Conservation (phyloP, 2,329 filamentous ascomycete genomes). For the Nakataea oryzae region DNA sequence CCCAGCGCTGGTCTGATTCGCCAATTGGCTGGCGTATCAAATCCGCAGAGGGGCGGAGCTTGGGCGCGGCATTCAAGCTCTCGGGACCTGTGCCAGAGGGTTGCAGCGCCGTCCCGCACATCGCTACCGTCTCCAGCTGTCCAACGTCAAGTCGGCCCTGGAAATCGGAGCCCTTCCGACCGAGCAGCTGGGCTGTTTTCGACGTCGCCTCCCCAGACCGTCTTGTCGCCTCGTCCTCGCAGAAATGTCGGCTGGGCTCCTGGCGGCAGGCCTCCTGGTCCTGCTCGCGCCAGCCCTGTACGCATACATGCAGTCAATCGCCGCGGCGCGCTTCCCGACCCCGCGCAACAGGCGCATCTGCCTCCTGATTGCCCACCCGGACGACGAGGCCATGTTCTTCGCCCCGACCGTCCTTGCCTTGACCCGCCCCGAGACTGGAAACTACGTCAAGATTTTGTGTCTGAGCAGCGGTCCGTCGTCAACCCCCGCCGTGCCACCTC, state of each 20-base stretch:
- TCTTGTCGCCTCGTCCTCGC: not conserved
- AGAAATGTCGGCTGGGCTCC: slow-evolving; percentile 3
- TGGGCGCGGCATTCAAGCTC: not conserved
- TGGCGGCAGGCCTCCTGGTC: slow-evolving; percentile 23
- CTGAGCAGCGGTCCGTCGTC: slow-evolving; percentile 64
- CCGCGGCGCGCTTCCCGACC: slow-evolving; percentile 46
- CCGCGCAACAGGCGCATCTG: slow-evolving; percentile 78
- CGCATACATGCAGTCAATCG: slow-evolving; percentile 36
- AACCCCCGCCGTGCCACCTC: not conserved
- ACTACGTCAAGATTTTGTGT: slow-evolving; percentile 91
- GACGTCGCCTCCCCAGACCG: too few relatives aligned
- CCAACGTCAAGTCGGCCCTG: too few relatives aligned
- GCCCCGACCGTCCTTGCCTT: slow-evolving; percentile 79
- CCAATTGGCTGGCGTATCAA: not conserved
- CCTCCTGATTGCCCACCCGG: slow-evolving; percentile 90
- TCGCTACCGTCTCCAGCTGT: not conserved
- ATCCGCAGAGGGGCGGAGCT: not conserved
- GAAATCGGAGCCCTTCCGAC: not conserved
- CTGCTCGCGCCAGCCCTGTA: slow-evolving; percentile 37
- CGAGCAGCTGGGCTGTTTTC: not conserved
- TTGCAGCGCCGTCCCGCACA: not conserved
- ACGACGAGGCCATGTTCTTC: slow-evolving; percentile 99
- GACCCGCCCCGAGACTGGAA: slow-evolving; percentile 66
- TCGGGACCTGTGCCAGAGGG: too few relatives aligned
- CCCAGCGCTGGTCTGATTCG: not conserved